Percentiles rank a stretch among this genome's conserved stretches.
These are phyloP conservation scores for Ganoderma meredithae DNA, from an alignment of 1,284 basidiomycete genomes.

Conservation along the genomic window DNA sequence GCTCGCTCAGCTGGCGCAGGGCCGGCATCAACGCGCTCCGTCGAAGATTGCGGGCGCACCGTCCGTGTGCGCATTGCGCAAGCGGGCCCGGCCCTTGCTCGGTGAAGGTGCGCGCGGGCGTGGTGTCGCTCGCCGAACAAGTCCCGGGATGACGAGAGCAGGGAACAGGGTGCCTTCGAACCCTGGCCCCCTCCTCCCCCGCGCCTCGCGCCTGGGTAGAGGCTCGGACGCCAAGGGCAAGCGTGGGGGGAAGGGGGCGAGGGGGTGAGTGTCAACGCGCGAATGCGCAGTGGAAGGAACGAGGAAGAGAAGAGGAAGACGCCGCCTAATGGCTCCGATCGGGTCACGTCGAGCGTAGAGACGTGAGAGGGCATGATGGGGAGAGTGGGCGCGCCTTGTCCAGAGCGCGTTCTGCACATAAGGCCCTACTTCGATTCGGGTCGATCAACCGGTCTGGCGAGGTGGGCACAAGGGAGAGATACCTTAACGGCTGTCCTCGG, in stretches of 20 bases:
- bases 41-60: constrained; percentile 10
- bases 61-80: neutral
- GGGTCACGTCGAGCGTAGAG: constrained; percentile 9
- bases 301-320: constrained; percentile 9
- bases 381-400: neutral
- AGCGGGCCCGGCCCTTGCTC: neutral
- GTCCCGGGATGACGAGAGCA: constrained; percentile 18
- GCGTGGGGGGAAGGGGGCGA: neutral
- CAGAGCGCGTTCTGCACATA: constrained; percentile 3
- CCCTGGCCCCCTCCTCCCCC: neutral
- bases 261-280: neutral
- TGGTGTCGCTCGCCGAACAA: constrained; percentile 11
- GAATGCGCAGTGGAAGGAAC: constrained; percentile 7
- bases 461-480: neutral
- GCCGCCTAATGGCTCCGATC: constrained; percentile 15
- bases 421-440: constrained; percentile 3
- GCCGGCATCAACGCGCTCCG: constrained; percentile 3
- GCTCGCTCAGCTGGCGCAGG: neutral
- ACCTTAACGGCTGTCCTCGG: neutral
- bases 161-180: constrained; percentile 27
- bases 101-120: neutral
- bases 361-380: constrained; percentile 7
- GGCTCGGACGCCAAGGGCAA: neutral
- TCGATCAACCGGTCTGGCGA: constrained; percentile 14
- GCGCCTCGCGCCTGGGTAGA: neutral